Conservation (phyloP, 352 stramenopile genomes). For the Aphanomyces invadans region DNA sequence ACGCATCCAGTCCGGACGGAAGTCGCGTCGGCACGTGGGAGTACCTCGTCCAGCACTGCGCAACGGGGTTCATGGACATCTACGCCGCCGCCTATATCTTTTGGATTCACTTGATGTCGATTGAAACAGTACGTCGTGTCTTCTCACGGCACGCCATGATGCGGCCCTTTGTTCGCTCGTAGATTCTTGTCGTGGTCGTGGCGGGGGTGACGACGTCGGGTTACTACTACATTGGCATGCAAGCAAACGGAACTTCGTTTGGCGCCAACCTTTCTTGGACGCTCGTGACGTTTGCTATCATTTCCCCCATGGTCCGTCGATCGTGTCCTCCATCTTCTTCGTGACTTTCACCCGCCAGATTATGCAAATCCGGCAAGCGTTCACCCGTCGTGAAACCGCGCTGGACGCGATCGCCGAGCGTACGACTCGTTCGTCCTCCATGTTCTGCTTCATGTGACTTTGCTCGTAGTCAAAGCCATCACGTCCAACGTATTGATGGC, state of each 20-base stretch:
- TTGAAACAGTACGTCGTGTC: slow-evolving; percentile 39
- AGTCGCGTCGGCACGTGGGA: too few species aligned
- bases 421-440: slow-evolving; percentile 12
- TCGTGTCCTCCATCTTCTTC: too few species aligned
- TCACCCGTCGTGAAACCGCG: slow-evolving; percentile 57
- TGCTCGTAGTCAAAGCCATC: slow-evolving; percentile 41
- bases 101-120: slow-evolving; percentile 59
- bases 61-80: slow-evolving; percentile 56
- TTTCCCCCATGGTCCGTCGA: slow-evolving; percentile 72
- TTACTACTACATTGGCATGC: slow-evolving; percentile 54
- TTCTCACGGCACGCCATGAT: too few species aligned
- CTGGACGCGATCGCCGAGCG: slow-evolving; percentile 59
- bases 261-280: slow-evolving; percentile 80
- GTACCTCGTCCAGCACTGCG: slow-evolving; percentile 25
- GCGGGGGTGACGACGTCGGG: slow-evolving; percentile 48
- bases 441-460: background rate
- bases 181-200: slow-evolving; percentile 52
- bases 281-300: slow-evolving; percentile 72
- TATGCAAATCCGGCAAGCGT: slow-evolving; percentile 83
- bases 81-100: slow-evolving; percentile 73
- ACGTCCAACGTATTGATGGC: slow-evolving; percentile 65
- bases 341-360: slow-evolving; percentile 31
- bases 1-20: background rate
- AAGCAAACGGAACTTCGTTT: slow-evolving; percentile 40
- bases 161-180: too few species aligned